Percentiles rank a stretch among this genome's conserved stretches.
Conservation (phyloP, 2,329 filamentous ascomycete species). For the Raffaelea arxii region DNA sequence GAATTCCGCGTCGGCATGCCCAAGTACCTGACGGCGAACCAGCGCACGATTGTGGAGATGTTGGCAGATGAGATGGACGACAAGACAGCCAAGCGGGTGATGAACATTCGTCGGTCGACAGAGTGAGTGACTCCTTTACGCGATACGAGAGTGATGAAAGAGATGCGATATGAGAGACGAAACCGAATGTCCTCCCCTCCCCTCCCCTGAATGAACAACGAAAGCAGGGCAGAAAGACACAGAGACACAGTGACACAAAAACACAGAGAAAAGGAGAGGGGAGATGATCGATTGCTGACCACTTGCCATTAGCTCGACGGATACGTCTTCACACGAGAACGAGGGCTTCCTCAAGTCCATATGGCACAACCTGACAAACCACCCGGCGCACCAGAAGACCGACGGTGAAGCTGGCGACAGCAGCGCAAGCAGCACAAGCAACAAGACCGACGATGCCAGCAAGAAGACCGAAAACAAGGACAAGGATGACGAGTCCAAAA, state of each 20-base stretch:
- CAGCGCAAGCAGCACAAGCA: background rate
- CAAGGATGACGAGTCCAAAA: slow-evolving; percentile 17
- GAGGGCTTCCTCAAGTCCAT: slow-evolving; percentile 89
- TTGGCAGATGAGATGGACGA: slow-evolving; percentile 94
- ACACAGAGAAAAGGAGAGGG: too few species aligned
- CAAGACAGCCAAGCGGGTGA: slow-evolving; percentile 81
- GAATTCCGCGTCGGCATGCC: slow-evolving; percentile 95
- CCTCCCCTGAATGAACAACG: background rate
- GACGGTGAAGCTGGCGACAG: slow-evolving; percentile 15
- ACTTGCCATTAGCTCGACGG: too few species aligned
- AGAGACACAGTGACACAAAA: too few species aligned
- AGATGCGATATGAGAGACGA: too few species aligned
- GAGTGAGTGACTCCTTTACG: slow-evolving; percentile 39
- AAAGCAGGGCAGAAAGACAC: slow-evolving; percentile 18
- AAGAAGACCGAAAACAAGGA: background rate
- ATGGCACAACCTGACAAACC: slow-evolving; percentile 86
- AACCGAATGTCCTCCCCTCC: background rate
- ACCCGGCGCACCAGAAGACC: slow-evolving; percentile 43
- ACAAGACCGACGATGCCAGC: background rate
- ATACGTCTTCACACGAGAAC: slow-evolving; percentile 61
- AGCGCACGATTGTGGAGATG: slow-evolving; percentile 89
- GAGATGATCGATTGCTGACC: too few species aligned
- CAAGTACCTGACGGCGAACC: slow-evolving; percentile 84
- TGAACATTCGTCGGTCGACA: slow-evolving; percentile 63
- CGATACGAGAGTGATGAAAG: too few species aligned